A percentile compares a stretch with the other conserved stretches of the same genome.
phyloP scores from a whole-genome alignment of 2,329 filamentous ascomycete species.

The Microascus cirrosus region DNA sequence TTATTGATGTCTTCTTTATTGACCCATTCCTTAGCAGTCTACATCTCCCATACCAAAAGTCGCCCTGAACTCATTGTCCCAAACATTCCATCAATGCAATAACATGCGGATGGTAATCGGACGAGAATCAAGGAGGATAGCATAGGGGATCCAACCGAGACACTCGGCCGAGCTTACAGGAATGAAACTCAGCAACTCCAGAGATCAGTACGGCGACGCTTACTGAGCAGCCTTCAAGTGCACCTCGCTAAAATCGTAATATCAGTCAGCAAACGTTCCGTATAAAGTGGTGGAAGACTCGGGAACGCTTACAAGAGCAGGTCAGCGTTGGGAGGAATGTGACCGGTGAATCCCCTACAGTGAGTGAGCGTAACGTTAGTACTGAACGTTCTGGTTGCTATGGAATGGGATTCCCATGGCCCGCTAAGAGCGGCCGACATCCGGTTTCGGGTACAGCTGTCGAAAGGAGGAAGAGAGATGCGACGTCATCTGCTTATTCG shows the following conservation, averaged over 20 bases:
- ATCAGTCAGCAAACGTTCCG: neutral
- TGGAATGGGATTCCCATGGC: neutral
- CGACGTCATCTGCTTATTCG: neutral
- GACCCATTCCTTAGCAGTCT: neutral
- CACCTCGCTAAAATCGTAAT: slow-evolving; percentile 43
- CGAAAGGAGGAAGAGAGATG: neutral
- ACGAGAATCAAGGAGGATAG: neutral
- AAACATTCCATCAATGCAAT: neutral
- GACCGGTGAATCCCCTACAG: slow-evolving; percentile 62
- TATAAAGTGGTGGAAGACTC: neutral
- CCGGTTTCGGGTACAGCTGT: neutral
- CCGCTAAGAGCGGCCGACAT: neutral
- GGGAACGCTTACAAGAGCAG: slow-evolving; percentile 68
- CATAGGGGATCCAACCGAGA: neutral
- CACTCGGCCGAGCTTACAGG: neutral
- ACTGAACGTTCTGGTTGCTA: neutral
- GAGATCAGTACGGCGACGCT: neutral
- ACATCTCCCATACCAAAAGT: neutral
- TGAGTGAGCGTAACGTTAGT: neutral
- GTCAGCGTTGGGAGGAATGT: slow-evolving; percentile 64
- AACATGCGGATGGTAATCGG: neutral
- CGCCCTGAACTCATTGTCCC: neutral
- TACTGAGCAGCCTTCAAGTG: slow-evolving; percentile 54
- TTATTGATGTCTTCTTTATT: neutral
- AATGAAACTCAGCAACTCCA: neutral